phyloP scores from a whole-genome alignment of 2,329 filamentous ascomycete genomes.

The Fusarium begoniae region DNA sequence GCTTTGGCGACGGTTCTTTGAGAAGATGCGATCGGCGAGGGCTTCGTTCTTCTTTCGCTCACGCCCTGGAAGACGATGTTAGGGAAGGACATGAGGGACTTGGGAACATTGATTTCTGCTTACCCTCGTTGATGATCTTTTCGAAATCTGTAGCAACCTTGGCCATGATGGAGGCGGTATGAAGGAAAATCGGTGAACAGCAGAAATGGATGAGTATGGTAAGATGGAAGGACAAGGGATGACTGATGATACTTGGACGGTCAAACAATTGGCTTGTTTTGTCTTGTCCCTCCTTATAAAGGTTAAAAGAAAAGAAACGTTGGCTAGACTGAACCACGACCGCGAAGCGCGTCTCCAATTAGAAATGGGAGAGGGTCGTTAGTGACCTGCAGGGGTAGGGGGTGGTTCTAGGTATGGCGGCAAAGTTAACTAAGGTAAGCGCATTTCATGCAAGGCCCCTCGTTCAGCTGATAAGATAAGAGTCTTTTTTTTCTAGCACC shows the following conservation, averaged over 20 bases:
- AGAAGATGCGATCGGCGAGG: slow-evolving; percentile 78
- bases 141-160: slow-evolving; percentile 61
- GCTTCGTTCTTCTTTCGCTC: slow-evolving; percentile 76
- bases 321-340: slow-evolving; percentile 33
- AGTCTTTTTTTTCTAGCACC: background rate
- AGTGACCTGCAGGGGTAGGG: slow-evolving; percentile 10
- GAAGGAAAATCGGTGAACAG: background rate
- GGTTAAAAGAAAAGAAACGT: slow-evolving; percentile 31
- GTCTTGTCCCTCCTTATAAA: slow-evolving; percentile 1
- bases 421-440: slow-evolving; percentile 2
- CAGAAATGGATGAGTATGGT: background rate
- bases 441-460: background rate
- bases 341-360: slow-evolving; percentile 41
- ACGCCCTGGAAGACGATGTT: slow-evolving; percentile 56
- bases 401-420: slow-evolving; percentile 27
- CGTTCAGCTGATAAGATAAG: slow-evolving; percentile 41
- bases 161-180: slow-evolving; percentile 47
- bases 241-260: background rate
- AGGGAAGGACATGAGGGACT: background rate
- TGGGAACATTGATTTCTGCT: background rate
- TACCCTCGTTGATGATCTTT: slow-evolving; percentile 65
- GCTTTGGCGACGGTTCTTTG: slow-evolving; percentile 66
- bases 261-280: slow-evolving; percentile 12
- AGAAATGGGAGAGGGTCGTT: slow-evolving; percentile 1
- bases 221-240: background rate